These are phyloP conservation scores for Euphrasia confusa DNA, from an alignment of 257 asterid species.

Conservation along the genomic window DNA sequence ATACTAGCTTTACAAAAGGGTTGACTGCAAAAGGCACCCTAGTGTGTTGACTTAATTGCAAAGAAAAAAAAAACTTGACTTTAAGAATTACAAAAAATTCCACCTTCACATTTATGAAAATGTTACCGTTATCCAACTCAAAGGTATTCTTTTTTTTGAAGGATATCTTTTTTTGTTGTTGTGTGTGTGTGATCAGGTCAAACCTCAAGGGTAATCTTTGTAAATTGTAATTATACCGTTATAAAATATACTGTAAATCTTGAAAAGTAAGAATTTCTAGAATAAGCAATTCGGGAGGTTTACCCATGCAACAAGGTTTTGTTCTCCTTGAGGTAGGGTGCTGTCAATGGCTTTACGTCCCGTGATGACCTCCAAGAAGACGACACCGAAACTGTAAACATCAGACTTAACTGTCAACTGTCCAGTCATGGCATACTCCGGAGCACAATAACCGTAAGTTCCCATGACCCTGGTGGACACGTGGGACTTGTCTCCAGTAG, in stretches of 20 bases:
- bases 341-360: constrained; percentile 96
- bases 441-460: constrained; percentile 97
- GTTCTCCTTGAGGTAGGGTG: constrained; percentile 82
- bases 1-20: neutral
- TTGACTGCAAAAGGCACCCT: neutral
- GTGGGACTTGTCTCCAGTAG: constrained; percentile 97
- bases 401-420: constrained; percentile 95
- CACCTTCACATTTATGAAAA: neutral
- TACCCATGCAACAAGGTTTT: constrained; percentile 96
- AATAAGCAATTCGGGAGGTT: neutral
- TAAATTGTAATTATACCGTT: neutral
- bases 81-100: neutral
- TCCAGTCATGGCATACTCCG: constrained; percentile 99
- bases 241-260: neutral
- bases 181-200: neutral
- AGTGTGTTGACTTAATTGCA: neutral
- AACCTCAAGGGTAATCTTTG: neutral
- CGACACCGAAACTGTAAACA: constrained; percentile 96
- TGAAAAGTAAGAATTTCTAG: too few species aligned
- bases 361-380: constrained; percentile 90
- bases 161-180: neutral
- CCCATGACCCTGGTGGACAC: constrained; percentile 99
- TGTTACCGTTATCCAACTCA: too few species aligned
- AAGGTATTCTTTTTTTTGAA: neutral
- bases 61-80: neutral